Evolutionary conservation across 1,284 basidiomycete genomes (phyloP), one percentile per base, ranked within the genome.

Genomic region (Heliocybe sulcata): DNA sequence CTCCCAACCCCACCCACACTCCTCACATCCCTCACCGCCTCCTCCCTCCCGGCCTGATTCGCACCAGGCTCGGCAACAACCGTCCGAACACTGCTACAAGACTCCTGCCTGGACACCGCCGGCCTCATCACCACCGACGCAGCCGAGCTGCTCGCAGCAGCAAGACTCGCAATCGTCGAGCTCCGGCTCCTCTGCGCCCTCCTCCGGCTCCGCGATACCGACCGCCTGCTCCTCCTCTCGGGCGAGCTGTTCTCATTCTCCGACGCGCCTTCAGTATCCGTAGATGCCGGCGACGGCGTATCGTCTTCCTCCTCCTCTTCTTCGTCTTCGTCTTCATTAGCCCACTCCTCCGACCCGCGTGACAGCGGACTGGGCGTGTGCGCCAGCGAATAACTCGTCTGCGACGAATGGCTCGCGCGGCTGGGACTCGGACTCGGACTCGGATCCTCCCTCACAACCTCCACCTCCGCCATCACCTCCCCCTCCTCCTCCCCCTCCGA

Each of bases 41-140:
- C 65, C n/a, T 65, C 62, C 14, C 59, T 53, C 52, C 19, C 50
- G 49, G 8, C 38, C 19, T 12, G 38, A 49, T 9, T 22, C 52
- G 3, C 45, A 23, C n/a, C 51, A 38, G 27, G 33, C 26, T 27
- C 74, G 2, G 78, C 83, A 19, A 77, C 81, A 2, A 90, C 82
- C 0, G 88, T 91, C 11, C 79, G 77, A 33, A 87, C 76, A 59
- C 87, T 90, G 61, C 81, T 86, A 23, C 70, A 70, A 2, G 86
- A 89, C 23, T 76, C 75, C 45, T 76, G 77, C 54, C 76, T 77
- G 2, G 62, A 60, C 38, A 81, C 64, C 3, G 67, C 58, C 23
- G 58, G 57, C 16, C 54, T 16, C 19, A 48, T 11, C 42, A 19
- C 27, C 31, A 27, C 19, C 31, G 20, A 31, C 1, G 54, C 55